Evolutionary conservation across 495 filamentous ascomycete species (phyloP), one percentile per base, ranked within the genome.

Genomic region (Penicillium steckii): DNA sequence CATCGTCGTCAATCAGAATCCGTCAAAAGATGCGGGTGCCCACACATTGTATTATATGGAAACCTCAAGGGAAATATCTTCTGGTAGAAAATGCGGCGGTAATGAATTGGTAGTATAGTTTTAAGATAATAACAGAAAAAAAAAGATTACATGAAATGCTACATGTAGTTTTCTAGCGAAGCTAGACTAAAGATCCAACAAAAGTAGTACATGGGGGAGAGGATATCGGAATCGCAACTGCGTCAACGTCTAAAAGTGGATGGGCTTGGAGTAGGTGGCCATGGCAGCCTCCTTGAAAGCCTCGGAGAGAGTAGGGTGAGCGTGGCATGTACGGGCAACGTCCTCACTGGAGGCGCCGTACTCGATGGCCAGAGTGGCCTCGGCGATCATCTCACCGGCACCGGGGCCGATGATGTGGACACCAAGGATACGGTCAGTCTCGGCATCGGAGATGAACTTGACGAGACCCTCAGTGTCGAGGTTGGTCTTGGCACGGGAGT

Each of bases 201-300:
- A 61, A 66, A 56, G 64, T 66, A 65, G 55, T 71, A 74, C 67
- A 73, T 55, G 60, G 53, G 59, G 47, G 42, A 44, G 55, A 63
- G 62, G 59, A 59, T 64, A 61, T 62, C 54, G 58, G 44, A 55
- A 50, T 58, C 51, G 49, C 41, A 44, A 50, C 52, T 51, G 51
- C 37, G 42, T 48, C 48, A 48, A 41, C 44, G 44, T 68, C 76
- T 90, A 98, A 74, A 87, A 95, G 79, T 98, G 94, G 70, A 98
- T 96, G 51, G 94, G 84, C 80, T 96, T 97, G 58, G 84, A 84
- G 80, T 96, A 93, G 45, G 92, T 96, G 54, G 90, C 90, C 94
- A 98, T 98, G 50, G 94, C 94, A 58, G 94, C 94, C 85, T 98
- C 94, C 82, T 98, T 98, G 80, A 98, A 97, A 38, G 94, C 94